Percentiles rank a stretch among this genome's conserved stretches.
Evolutionary conservation across 176 grass and related monocot genomes (phyloP).

Genomic region (Musa itinerans): DNA sequence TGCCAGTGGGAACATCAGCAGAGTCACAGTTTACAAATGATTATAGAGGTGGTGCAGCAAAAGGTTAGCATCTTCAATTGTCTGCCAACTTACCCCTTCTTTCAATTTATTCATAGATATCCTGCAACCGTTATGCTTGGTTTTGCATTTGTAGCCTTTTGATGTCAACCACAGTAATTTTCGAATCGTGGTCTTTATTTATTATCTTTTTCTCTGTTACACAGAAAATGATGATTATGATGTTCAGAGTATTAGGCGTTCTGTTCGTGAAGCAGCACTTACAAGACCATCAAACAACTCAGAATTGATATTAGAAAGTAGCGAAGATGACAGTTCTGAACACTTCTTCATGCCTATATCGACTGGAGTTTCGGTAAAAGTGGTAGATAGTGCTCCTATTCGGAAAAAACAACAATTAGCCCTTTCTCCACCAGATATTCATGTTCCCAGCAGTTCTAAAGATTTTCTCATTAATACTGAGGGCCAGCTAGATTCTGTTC

Average conservation of each 20-base stretch:
- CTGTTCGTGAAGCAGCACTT: slow-evolving; percentile 90
- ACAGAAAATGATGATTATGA: slow-evolving; percentile 50
- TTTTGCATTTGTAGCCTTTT: slow-evolving; percentile 13
- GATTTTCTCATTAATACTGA: slow-evolving; percentile 23
- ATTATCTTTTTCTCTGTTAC: slow-evolving; percentile 19
- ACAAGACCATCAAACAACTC: slow-evolving; percentile 51
- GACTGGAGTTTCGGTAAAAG: slow-evolving; percentile 35
- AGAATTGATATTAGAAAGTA: slow-evolving; percentile 45
- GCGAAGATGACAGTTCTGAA: slow-evolving; percentile 54
- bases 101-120: too few relatives aligned
- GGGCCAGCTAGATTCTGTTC: slow-evolving; percentile 20
- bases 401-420: slow-evolving; percentile 43
- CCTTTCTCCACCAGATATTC: slow-evolving; percentile 33
- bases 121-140: background rate
- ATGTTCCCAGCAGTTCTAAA: slow-evolving; percentile 30
- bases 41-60: slow-evolving; percentile 28
- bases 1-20: slow-evolving; percentile 30
- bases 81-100: background rate
- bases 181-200: background rate
- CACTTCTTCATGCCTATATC: slow-evolving; percentile 84
- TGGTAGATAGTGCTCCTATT: slow-evolving; percentile 38
- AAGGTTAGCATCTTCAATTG: slow-evolving; percentile 26
- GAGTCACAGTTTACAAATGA: slow-evolving; percentile 21
- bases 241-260: slow-evolving; percentile 62
- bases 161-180: background rate